phyloP scores from a whole-genome alignment of 306 rosid species.

The Cucumis sativus region DNA sequence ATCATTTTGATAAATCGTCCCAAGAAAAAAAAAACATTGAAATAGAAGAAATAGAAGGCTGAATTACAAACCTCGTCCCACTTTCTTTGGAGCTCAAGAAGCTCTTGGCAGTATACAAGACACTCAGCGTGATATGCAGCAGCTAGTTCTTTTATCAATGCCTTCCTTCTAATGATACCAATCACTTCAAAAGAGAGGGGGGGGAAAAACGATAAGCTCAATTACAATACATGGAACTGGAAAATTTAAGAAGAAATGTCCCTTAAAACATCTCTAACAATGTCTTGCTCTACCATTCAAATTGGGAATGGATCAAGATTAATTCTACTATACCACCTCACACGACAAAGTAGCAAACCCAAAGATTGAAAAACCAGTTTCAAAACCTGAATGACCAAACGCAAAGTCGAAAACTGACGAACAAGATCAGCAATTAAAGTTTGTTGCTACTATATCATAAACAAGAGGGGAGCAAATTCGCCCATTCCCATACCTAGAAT shows the following conservation, averaged over 20 bases:
- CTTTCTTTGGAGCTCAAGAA: conserved; percentile 76
- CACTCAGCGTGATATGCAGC: conserved; percentile 77
- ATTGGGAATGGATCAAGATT: not conserved
- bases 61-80: conserved; percentile 60
- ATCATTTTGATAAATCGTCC: not conserved
- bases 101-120: conserved; percentile 81
- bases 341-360: not conserved
- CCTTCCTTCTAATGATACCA: conserved; percentile 85
- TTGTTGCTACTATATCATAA: not conserved
- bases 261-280: not conserved
- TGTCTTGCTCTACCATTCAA: not conserved
- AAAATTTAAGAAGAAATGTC: not conserved
- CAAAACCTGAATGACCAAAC: not conserved
- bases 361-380: not conserved
- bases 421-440: not conserved
- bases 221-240: conserved; percentile 1
- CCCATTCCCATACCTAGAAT: not conserved
- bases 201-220: not conserved
- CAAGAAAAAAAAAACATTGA: not conserved
- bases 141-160: conserved; percentile 75
- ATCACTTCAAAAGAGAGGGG: conserved; percentile 40
- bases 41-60: not conserved
- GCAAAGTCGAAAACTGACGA: not conserved
- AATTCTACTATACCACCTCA: not conserved
- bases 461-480: not conserved